Conservation (phyloP, 441 rosid species). For the Daphne laureola region DNA sequence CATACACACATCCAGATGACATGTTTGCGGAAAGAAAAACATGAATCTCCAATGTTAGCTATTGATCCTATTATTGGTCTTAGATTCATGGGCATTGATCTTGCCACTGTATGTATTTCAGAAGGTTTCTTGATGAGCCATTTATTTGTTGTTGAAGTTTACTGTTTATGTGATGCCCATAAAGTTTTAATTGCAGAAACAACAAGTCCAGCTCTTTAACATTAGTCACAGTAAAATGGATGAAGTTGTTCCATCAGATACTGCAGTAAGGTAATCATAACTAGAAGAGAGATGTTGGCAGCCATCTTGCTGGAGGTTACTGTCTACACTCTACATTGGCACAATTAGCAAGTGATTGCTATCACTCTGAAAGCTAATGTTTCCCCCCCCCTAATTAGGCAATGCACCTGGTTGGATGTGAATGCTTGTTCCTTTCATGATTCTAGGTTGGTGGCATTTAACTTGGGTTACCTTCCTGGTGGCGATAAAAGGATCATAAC, state of each 20-base stretch:
- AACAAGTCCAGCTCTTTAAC: constrained; percentile 39
- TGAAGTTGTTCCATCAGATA: constrained; percentile 33
- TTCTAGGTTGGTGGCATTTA: constrained; percentile 81
- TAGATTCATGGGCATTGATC: too few relatives aligned
- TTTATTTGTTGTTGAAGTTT: too few relatives aligned
- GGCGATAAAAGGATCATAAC: constrained; percentile 66
- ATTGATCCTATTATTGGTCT: too few relatives aligned
- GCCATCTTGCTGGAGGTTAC: too few relatives aligned
- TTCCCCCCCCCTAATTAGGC: background rate
- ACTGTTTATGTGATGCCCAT: too few relatives aligned
- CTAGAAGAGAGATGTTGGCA: background rate
- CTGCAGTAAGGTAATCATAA: constrained; percentile 34
- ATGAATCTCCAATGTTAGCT: too few relatives aligned
- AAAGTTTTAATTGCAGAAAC: constrained; percentile 29
- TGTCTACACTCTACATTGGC: background rate
- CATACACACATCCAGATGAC: too few relatives aligned
- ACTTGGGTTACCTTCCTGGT: constrained; percentile 92
- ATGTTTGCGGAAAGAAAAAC: too few relatives aligned
- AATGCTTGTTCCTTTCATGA: constrained; percentile 5
- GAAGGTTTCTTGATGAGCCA: too few relatives aligned
- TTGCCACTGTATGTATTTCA: too few relatives aligned
- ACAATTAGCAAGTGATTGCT: background rate
- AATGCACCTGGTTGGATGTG: background rate
- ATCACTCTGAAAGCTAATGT: background rate
- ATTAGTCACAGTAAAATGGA: constrained; percentile 58